phyloP scores from a whole-genome alignment of 2,329 filamentous ascomycete species.

The Calonectria henricotiae region DNA sequence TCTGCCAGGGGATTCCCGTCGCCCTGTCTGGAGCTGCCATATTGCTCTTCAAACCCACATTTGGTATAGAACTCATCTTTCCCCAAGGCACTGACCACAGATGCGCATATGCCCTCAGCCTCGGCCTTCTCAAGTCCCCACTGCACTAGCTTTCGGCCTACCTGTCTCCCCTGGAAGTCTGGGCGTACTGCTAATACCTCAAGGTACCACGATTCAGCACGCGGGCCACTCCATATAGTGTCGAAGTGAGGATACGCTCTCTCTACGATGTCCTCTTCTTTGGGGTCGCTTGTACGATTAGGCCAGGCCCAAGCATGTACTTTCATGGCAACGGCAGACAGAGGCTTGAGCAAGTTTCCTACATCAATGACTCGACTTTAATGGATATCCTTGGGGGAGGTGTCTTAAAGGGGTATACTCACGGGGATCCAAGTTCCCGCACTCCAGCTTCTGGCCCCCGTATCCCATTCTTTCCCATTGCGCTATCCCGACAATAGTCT shows the following conservation, averaged over 20 bases:
- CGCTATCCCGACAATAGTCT: constrained; percentile 40
- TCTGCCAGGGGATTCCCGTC: constrained; percentile 42
- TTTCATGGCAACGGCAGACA: constrained; percentile 40
- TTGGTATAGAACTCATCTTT: constrained; percentile 60
- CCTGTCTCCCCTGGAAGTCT: constrained; percentile 57
- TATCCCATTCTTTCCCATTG: constrained; percentile 47
- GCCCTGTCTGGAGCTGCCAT: constrained; percentile 32
- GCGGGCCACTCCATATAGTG: constrained; percentile 44
- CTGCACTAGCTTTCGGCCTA: constrained; percentile 59
- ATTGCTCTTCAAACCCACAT: constrained; percentile 45
- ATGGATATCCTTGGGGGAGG: not conserved
- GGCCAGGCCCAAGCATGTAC: constrained; percentile 33
- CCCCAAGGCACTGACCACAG: constrained; percentile 58
- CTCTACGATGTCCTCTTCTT: constrained; percentile 40
- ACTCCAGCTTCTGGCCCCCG: constrained; percentile 39
- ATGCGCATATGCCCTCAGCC: constrained; percentile 58
- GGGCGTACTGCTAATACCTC: constrained; percentile 60
- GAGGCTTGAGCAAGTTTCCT: constrained; percentile 45
- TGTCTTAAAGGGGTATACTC: constrained; percentile 3
- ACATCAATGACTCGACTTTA: not conserved
- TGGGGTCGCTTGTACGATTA: constrained; percentile 38
- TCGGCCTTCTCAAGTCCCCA: constrained; percentile 61
- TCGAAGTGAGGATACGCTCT: constrained; percentile 43
- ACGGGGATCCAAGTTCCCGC: constrained; percentile 40
- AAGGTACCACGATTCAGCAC: constrained; percentile 57